Conservation (phyloP, 2,329 filamentous ascomycete genomes). For the Ascochyta pisi region DNA sequence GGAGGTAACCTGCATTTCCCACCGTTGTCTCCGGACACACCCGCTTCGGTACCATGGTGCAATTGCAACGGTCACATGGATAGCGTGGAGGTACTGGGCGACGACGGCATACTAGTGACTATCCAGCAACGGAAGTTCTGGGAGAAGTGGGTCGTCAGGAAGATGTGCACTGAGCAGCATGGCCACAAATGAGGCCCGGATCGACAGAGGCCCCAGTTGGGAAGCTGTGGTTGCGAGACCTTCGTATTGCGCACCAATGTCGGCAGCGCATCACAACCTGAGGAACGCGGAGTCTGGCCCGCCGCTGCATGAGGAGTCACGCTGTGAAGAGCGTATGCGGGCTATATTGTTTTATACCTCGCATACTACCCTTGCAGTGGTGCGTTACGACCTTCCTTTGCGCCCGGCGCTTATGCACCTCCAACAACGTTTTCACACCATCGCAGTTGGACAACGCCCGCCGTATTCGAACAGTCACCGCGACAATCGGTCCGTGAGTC, state of each 20-base stretch:
- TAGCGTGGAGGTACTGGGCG: slow-evolving; percentile 55
- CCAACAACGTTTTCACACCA: slow-evolving; percentile 22
- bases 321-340: slow-evolving; percentile 20
- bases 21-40: slow-evolving; percentile 53
- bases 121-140: slow-evolving; percentile 60
- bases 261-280: background rate
- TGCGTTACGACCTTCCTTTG: slow-evolving; percentile 16
- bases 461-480: slow-evolving; percentile 1
- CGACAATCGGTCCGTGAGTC: background rate
- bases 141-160: slow-evolving; percentile 62
- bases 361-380: slow-evolving; percentile 21
- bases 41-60: slow-evolving; percentile 56
- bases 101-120: slow-evolving; percentile 57
- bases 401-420: slow-evolving; percentile 32
- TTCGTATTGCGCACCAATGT: slow-evolving; percentile 1
- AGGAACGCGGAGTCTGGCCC: slow-evolving; percentile 5
- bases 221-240: background rate
- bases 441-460: background rate
- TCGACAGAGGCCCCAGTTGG: background rate
- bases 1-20: slow-evolving; percentile 56
- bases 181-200: slow-evolving; percentile 42
- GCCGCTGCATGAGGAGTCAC: slow-evolving; percentile 21
- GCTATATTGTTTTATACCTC: slow-evolving; percentile 22
- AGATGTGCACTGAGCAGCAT: slow-evolving; percentile 53
- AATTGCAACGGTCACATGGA: slow-evolving; percentile 53